Evolutionary conservation across 2,329 filamentous ascomycete genomes (phyloP).

Genomic region (Arthrinium phaeospermum): DNA sequence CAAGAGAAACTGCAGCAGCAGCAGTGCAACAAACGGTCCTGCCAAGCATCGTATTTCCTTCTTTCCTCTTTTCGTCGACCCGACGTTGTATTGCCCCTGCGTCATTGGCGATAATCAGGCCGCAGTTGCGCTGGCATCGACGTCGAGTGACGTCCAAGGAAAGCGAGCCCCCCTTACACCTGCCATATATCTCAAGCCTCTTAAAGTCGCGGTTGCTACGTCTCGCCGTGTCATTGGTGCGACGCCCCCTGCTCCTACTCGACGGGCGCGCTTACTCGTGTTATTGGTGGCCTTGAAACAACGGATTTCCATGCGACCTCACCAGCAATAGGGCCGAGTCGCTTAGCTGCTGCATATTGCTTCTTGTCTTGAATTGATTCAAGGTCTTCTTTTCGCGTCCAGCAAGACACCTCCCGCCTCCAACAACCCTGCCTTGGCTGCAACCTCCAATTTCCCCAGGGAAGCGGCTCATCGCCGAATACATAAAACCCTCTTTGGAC

Average conservation of each 20-base stretch:
- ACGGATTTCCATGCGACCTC: background rate
- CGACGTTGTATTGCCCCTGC: slow-evolving; percentile 11
- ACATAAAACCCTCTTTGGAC: background rate
- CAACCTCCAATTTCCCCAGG: background rate
- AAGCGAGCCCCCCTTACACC: background rate
- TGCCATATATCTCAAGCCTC: background rate
- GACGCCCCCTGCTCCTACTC: background rate
- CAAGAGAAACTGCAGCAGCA: background rate
- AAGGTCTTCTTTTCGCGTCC: background rate
- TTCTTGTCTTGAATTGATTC: background rate
- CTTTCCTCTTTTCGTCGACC: background rate
- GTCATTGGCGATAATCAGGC: background rate
- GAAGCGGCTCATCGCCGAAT: background rate
- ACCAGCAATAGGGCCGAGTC: background rate
- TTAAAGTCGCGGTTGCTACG: background rate
- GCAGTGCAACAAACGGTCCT: background rate
- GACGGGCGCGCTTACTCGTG: background rate
- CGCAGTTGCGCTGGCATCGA: background rate
- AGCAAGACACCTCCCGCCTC: background rate
- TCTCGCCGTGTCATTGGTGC: background rate
- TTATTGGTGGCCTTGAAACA: background rate
- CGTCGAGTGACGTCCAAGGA: background rate
- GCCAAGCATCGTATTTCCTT: background rate
- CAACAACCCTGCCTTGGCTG: background rate
- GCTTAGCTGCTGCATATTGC: background rate